phyloP scores from a whole-genome alignment of 129 eudicot species.

The Arctium lappa region DNA sequence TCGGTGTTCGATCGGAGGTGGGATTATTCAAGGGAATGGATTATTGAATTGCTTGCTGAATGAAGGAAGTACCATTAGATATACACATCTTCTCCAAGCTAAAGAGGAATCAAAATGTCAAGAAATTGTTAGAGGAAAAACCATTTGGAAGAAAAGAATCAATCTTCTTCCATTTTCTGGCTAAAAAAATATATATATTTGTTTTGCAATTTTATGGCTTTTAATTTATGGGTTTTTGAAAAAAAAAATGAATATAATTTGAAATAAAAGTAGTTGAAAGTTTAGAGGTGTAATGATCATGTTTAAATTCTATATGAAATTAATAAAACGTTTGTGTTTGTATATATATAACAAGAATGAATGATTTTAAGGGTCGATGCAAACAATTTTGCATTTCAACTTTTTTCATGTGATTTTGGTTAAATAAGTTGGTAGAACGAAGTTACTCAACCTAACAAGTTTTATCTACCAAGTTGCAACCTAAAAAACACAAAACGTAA shows the following conservation, averaged over 20 bases:
- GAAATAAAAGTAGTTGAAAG: background rate
- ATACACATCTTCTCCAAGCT: slow-evolving; percentile 64
- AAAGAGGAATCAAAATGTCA: slow-evolving; percentile 53
- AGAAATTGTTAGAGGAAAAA: slow-evolving; percentile 81
- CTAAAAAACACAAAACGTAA: too few relatives aligned
- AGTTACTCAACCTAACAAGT: too few relatives aligned
- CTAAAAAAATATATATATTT: background rate
- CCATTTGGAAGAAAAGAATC: slow-evolving; percentile 67
- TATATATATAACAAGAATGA: slow-evolving; percentile 11
- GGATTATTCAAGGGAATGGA: slow-evolving; percentile 35
- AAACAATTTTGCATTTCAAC: slow-evolving; percentile 15
- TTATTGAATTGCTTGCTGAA: slow-evolving; percentile 34
- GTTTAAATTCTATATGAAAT: background rate
- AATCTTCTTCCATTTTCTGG: slow-evolving; percentile 22
- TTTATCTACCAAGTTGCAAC: too few relatives aligned
- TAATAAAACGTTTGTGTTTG: slow-evolving; percentile 11
- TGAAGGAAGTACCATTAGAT: slow-evolving; percentile 32
- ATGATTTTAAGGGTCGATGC: slow-evolving; percentile 15
- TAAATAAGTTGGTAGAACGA: too few relatives aligned
- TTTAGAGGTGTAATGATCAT: background rate
- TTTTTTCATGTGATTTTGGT: slow-evolving; percentile 1
- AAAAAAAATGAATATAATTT: slow-evolving; percentile 16
- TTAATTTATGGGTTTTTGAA: slow-evolving; percentile 18
- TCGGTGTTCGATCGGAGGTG: slow-evolving; percentile 38
- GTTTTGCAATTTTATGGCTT: background rate